Evolutionary conservation across 257 asterid species (phyloP).

Genomic region (Thymus quinquecostatus): DNA sequence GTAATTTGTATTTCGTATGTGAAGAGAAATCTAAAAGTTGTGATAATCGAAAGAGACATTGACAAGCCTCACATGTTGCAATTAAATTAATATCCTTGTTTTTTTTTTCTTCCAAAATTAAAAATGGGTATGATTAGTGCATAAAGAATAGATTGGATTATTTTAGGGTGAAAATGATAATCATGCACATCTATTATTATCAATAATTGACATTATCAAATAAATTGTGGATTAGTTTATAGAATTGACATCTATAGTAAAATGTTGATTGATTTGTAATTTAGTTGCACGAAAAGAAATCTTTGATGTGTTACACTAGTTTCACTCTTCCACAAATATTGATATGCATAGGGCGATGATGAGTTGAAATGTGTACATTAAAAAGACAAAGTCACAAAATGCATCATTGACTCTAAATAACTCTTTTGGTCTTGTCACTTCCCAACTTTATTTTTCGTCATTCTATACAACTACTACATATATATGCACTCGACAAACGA

Average conservation of each 20-base stretch:
- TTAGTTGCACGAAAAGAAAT: neutral
- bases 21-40: neutral
- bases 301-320: neutral
- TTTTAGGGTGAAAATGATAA: neutral
- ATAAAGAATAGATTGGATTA: neutral
- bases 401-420: neutral
- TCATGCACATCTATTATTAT: no score
- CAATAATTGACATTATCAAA: neutral
- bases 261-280: neutral
- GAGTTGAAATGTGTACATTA: neutral
- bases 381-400: neutral
- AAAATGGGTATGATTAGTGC: neutral
- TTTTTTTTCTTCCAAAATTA: no score
- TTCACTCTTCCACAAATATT: neutral
- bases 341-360: neutral
- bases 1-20: neutral
- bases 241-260: no score
- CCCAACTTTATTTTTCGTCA: neutral
- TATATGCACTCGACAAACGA: no score
- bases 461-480: neutral
- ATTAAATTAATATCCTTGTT: no score
- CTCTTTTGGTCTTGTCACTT: neutral
- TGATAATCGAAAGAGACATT: slow-evolving; percentile 7
- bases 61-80: neutral
- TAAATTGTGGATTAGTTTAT: neutral